A percentile compares a stretch with the other conserved stretches of the same genome.
These are phyloP conservation scores for Rosellinia necatrix DNA, from an alignment of 2,329 filamentous ascomycete genomes.

Conservation along the genomic window DNA sequence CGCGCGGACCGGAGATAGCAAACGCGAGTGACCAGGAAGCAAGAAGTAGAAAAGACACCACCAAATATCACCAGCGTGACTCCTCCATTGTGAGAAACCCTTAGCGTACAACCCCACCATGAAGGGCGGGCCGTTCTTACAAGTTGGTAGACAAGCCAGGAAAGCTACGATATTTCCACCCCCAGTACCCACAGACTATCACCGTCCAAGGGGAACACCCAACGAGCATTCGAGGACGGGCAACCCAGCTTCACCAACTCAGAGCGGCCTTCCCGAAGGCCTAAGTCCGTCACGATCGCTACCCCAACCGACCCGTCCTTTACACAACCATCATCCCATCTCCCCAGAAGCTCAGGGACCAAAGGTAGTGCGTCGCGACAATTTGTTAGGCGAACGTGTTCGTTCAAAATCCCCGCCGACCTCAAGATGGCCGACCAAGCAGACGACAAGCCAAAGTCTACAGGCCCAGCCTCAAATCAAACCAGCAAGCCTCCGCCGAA, in stretches of 20 bases:
- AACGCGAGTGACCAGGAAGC: constrained; percentile 10
- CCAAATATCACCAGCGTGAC: constrained; percentile 21
- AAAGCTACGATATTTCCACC: constrained; percentile 27
- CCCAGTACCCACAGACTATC: constrained; percentile 20
- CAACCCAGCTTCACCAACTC: not conserved
- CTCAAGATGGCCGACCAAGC: constrained; percentile 25
- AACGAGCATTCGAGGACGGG: constrained; percentile 20
- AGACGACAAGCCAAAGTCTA: constrained; percentile 10
- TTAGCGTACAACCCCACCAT: not conserved
- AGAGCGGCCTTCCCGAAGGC: constrained; percentile 14
- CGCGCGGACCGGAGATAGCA: constrained; percentile 15
- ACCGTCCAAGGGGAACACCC: no score
- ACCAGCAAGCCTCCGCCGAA: not conserved
- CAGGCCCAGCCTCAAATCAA: not conserved
- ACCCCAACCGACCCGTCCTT: constrained; percentile 10
- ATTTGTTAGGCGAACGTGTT: constrained; percentile 13
- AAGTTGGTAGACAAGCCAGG: constrained; percentile 30
- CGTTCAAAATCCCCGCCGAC: constrained; percentile 2
- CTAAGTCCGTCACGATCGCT: constrained; percentile 20
- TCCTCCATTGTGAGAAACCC: constrained; percentile 29
- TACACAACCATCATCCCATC: constrained; percentile 25
- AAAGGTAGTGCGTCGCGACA: constrained; percentile 19
- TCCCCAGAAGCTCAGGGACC: constrained; percentile 10
- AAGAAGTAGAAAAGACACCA: constrained; percentile 11
- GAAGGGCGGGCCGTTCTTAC: constrained; percentile 6